Percentiles rank a stretch among this genome's conserved stretches.
Evolutionary conservation across 176 grass and related monocot species (phyloP).

Genomic region (Olyra latifolia): DNA sequence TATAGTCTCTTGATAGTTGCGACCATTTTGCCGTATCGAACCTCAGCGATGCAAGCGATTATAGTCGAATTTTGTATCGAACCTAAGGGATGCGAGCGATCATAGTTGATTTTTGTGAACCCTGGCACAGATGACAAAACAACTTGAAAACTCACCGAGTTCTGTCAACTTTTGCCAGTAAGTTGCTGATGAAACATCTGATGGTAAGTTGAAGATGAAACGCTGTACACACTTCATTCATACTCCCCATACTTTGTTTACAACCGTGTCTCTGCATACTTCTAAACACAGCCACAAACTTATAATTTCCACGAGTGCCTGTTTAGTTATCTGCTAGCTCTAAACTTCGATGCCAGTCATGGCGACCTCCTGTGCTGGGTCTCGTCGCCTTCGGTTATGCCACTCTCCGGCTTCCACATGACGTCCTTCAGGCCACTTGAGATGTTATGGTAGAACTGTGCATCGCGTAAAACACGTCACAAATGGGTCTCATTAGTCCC

Average conservation of each 20-base stretch:
- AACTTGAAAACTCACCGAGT: neutral
- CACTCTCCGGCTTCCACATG: conserved; percentile 67
- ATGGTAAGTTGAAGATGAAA: neutral
- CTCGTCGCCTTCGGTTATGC: conserved; percentile 43
- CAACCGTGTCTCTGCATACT: conserved; percentile 4
- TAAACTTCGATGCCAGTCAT: conserved; percentile 10
- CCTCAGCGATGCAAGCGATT: too few relatives aligned
- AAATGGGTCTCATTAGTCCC: neutral
- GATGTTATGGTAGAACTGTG: conserved; percentile 83
- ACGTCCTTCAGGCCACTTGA: conserved; percentile 82
- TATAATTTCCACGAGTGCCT: neutral
- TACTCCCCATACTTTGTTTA: neutral
- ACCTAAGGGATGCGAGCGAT: too few relatives aligned
- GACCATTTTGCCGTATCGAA: too few relatives aligned
- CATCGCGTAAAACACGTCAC: neutral
- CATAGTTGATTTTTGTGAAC: too few relatives aligned
- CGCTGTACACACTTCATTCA: conserved; percentile 33
- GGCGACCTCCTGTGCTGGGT: neutral
- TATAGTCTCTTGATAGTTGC: too few relatives aligned
- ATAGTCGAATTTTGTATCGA: too few relatives aligned
- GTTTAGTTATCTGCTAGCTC: conserved; percentile 34
- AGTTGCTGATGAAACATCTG: too few relatives aligned
- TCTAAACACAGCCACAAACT: neutral
- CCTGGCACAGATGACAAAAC: too few relatives aligned
- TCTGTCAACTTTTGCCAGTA: neutral